phyloP scores from a whole-genome alignment of 495 filamentous ascomycete genomes.

The Xylaria bambusicola region DNA sequence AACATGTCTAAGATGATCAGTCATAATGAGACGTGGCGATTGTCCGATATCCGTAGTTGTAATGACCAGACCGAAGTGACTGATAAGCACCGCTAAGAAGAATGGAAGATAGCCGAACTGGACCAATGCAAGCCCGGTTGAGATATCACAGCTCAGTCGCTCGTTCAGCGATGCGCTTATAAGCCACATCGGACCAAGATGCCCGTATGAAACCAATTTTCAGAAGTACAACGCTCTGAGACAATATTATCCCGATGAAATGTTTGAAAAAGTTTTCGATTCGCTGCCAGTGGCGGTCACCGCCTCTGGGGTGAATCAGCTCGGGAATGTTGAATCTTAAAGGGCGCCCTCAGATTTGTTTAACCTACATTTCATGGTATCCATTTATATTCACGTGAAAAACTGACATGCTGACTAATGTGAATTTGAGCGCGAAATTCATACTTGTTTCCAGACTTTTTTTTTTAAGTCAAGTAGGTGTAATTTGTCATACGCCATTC shows the following conservation, averaged over 20 bases:
- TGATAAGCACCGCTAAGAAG: not conserved
- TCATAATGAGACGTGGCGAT: slow-evolving; percentile 1
- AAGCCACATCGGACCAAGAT: not conserved
- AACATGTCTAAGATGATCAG: not conserved
- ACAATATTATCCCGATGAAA: not conserved
- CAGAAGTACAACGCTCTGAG: not conserved
- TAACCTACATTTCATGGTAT: too few species aligned
- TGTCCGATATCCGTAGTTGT: not conserved
- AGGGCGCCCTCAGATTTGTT: too few species aligned
- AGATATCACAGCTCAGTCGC: slow-evolving; percentile 6
- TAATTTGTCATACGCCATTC: too few species aligned
- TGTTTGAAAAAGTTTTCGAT: not conserved
- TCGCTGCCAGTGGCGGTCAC: not conserved
- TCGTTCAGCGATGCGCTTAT: not conserved
- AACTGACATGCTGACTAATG: too few species aligned
- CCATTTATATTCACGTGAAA: too few species aligned
- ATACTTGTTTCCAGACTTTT: too few species aligned
- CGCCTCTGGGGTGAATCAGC: not conserved
- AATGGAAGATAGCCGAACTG: not conserved
- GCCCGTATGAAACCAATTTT: not conserved
- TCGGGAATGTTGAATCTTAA: too few species aligned
- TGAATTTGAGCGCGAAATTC: too few species aligned
- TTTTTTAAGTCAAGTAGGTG: too few species aligned
- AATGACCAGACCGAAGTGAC: not conserved
- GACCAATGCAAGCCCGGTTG: slow-evolving; percentile 5